A percentile compares a stretch with the other conserved stretches of the same genome.
Evolutionary conservation across 495 filamentous ascomycete genomes (phyloP).

Genomic region (Penicillium paradoxum): DNA sequence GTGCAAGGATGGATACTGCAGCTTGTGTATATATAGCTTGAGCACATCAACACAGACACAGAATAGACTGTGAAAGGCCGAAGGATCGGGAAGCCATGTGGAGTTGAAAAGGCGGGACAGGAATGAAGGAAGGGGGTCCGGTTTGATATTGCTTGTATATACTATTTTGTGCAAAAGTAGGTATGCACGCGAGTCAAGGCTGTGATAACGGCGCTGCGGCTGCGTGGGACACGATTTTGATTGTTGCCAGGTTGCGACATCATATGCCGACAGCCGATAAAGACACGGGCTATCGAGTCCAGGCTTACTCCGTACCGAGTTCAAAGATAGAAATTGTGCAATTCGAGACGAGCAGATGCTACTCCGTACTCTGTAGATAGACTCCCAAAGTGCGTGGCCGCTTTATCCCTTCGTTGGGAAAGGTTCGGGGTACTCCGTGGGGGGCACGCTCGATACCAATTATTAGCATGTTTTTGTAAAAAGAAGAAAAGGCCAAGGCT

Average conservation of each 20-base stretch:
- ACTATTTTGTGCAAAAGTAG: not conserved
- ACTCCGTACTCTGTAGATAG: no score
- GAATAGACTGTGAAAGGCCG: not conserved
- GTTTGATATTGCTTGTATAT: not conserved
- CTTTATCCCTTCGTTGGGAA: not conserved
- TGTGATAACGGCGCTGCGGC: not conserved
- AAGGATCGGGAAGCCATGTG: not conserved
- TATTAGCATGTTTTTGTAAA: not conserved
- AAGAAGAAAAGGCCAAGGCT: no score
- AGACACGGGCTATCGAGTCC: not conserved
- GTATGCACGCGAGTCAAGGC: not conserved
- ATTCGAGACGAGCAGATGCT: not conserved
- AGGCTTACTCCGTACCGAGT: not conserved
- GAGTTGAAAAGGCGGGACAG: not conserved
- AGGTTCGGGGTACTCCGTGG: no score
- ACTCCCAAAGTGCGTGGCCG: not conserved
- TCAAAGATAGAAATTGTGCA: not conserved
- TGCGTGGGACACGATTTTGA: not conserved
- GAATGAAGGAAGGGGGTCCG: not conserved
- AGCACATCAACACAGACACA: not conserved
- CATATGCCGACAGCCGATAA: constrained; percentile 7
- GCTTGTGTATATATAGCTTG: not conserved
- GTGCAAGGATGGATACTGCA: not conserved
- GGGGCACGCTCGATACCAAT: not conserved
- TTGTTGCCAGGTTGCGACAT: not conserved